A percentile compares a stretch with the other conserved stretches of the same genome.
Evolutionary conservation across 1,284 basidiomycete genomes (phyloP).

Genomic region (Ganoderma sinense): DNA sequence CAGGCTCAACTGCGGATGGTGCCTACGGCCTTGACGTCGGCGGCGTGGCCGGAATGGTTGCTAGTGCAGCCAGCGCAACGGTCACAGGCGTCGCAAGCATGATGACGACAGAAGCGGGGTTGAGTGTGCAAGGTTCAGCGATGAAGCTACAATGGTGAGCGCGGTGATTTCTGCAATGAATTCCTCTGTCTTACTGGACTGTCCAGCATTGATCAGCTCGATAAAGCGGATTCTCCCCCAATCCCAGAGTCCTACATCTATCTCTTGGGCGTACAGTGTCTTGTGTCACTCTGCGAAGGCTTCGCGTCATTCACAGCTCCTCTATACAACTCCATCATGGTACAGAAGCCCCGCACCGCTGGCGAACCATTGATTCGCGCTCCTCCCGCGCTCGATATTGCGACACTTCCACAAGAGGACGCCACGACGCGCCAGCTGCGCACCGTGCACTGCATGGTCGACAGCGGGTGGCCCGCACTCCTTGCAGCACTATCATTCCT

Average conservation of each 20-base stretch:
- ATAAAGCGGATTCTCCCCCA: conserved; percentile 93
- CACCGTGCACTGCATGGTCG: conserved; percentile 81
- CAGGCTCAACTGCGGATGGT: conserved; percentile 39
- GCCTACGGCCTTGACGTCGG: conserved; percentile 67
- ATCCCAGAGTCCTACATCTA: conserved; percentile 95
- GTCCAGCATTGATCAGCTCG: conserved; percentile 90
- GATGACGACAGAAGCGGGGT: conserved; percentile 69
- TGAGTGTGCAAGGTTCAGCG: conserved; percentile 74
- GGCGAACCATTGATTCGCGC: conserved; percentile 75
- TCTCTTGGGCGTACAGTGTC: conserved; percentile 88
- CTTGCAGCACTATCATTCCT: conserved; percentile 90
- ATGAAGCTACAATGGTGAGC: conserved; percentile 89
- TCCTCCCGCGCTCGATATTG: conserved; percentile 76
- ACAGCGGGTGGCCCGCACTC: conserved; percentile 88
- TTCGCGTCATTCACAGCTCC: conserved; percentile 80
- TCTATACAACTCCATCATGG: conserved; percentile 70
- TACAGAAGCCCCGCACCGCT: conserved; percentile 69
- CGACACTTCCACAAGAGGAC: conserved; percentile 65
- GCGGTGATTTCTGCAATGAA: conserved; percentile 5
- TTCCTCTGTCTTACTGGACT: conserved; percentile 3
- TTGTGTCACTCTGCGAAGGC: conserved; percentile 89
- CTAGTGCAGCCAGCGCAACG: conserved; percentile 83
- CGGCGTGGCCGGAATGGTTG: conserved; percentile 84
- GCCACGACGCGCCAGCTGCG: conserved; percentile 60
- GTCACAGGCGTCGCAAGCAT: conserved; percentile 78